Evolutionary conservation across 1,284 basidiomycete species (phyloP), one percentile per base, ranked within the genome.

Genomic region (Puccinia hordei): DNA sequence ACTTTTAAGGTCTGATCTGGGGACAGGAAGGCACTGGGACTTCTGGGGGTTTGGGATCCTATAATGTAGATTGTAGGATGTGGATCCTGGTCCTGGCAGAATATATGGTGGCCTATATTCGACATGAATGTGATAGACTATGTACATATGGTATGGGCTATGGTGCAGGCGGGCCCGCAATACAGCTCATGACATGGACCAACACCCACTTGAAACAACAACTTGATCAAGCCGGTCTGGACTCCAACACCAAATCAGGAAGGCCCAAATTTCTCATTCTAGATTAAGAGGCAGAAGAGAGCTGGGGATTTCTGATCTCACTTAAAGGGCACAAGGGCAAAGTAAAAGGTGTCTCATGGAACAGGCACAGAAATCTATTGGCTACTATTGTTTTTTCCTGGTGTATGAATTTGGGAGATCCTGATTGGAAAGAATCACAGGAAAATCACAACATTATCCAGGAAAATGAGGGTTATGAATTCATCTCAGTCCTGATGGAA

Each of bases 331-430:
- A 99, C 85, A 97, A 99, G 86, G 95, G 92, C 72, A 96, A 99
- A 86, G 98, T 95, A 88, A 99, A 99, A 88, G 90, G 91, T 83
- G 92, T 98, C 0, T 92, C 91, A 3, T 99, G 94, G 86, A 95
- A 92, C 24, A 83, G 84, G 41, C 88, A 88, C 33, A 96, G 95
- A 0, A 91, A 89, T 6, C 86, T 98, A 35, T 88, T 99, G 22
- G 96, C 96, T 8, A 95, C 92, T n/a, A n/a, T n/a, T n/a, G n/a
- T n/a, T 83, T 98, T 95, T 85, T 93, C 92, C 83, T 88, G 97
- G 93, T 19, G 95, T 99, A 0, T 99, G 97, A 97, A 90, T 99
- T 69, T 99, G 97, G 96, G 97, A 98, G 89, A 93, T 66, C 44
- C 69, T 80, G 63, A 49, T 63, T 72, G 44, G 72, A 46, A 77